phyloP scores from a whole-genome alignment of 306 rosid species.

The Quillaja saponaria region DNA sequence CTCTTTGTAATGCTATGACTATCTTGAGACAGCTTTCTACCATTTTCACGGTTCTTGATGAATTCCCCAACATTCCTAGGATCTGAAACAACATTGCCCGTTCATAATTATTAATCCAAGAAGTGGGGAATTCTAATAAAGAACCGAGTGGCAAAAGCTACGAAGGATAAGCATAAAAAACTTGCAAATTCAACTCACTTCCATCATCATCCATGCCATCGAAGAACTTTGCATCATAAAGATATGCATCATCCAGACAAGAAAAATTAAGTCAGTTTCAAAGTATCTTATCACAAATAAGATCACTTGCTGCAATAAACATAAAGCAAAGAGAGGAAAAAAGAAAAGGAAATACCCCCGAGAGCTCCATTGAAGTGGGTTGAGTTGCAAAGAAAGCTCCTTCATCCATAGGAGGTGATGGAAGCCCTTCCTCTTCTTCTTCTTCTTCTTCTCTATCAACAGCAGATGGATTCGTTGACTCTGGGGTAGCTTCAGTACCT shows the following conservation, averaged over 20 bases:
- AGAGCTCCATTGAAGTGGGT: conserved; percentile 71
- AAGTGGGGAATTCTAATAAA: conserved; percentile 37
- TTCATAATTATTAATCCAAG: conserved; percentile 41
- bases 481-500: conserved; percentile 70
- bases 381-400: conserved; percentile 65
- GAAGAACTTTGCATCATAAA: conserved; percentile 63
- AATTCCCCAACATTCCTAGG: conserved; percentile 59
- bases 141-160: conserved; percentile 40
- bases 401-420: conserved; percentile 92
- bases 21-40: conserved; percentile 52
- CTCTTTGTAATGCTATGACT: conserved; percentile 40
- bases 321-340: conserved; percentile 3
- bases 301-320: neutral
- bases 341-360: conserved; percentile 53
- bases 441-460: conserved; percentile 47
- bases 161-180: conserved; percentile 40
- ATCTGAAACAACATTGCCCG: conserved; percentile 68
- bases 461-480: conserved; percentile 62
- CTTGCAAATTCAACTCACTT: conserved; percentile 70
- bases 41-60: conserved; percentile 49
- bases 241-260: conserved; percentile 34
- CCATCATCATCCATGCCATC: conserved; percentile 97
- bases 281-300: conserved; percentile 19
- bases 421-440: conserved; percentile 78
- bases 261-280: conserved; percentile 44